phyloP scores from a whole-genome alignment of 768 basidiomycete species.

The Russula griseocarnosa region DNA sequence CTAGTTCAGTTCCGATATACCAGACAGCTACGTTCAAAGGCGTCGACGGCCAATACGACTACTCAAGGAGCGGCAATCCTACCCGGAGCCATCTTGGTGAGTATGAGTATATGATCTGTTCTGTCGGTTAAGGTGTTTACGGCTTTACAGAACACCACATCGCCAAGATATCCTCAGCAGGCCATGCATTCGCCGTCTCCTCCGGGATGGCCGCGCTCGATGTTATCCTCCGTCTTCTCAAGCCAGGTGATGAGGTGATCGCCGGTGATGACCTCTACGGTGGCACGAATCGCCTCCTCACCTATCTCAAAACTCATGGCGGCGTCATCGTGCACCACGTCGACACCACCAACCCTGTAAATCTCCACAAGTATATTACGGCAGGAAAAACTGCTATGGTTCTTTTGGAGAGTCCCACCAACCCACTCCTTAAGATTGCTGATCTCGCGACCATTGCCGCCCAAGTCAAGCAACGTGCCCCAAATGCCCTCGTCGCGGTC shows the following conservation, averaged over 20 bases:
- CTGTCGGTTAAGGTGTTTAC: background rate
- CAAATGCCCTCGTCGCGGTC: constrained; percentile 79
- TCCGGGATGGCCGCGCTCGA: constrained; percentile 99
- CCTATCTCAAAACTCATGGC: constrained; percentile 81
- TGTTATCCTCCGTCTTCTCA: constrained; percentile 87
- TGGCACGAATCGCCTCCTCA: constrained; percentile 91
- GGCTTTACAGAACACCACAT: constrained; percentile 82
- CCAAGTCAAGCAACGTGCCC: constrained; percentile 77
- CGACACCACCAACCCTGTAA: constrained; percentile 76
- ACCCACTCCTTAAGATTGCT: constrained; percentile 91
- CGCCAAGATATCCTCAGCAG: constrained; percentile 92
- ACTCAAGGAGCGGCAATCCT: constrained; percentile 92
- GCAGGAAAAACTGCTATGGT: constrained; percentile 87
- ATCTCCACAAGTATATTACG: constrained; percentile 59
- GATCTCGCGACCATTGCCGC: constrained; percentile 82
- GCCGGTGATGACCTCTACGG: constrained; percentile 98
- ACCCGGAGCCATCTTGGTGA: constrained; percentile 91
- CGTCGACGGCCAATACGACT: constrained; percentile 84
- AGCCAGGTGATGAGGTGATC: constrained; percentile 93
- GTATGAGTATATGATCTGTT: constrained; percentile 42
- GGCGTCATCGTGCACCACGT: constrained; percentile 90
- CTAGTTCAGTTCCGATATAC: constrained; percentile 94
- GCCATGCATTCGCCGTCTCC: constrained; percentile 85
- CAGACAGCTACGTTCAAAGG: constrained; percentile 99
- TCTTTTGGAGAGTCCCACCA: constrained; percentile 94